A percentile compares a stretch with the other conserved stretches of the same genome.
Evolutionary conservation across 306 rosid genomes (phyloP).

Genomic region (Vicia sativa): DNA sequence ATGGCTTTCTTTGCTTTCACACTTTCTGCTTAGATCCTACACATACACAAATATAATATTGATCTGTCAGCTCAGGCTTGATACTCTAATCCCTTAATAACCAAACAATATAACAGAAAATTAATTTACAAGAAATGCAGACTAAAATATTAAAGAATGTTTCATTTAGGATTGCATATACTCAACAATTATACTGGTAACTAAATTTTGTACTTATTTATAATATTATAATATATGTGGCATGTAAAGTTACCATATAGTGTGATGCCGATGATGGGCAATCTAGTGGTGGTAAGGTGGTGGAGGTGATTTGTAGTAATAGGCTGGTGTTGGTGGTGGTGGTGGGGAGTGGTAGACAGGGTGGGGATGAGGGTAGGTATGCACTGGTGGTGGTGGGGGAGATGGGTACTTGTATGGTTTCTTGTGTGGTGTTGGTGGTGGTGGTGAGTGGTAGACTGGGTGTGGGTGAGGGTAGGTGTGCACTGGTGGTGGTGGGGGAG

Average conservation of each 20-base stretch:
- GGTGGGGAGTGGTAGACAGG: slow-evolving; percentile 44
- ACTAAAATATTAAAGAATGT: slow-evolving; percentile 15
- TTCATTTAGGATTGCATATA: not conserved
- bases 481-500: slow-evolving; percentile 27
- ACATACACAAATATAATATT: not conserved
- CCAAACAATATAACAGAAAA: not conserved
- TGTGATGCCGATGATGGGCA: not conserved
- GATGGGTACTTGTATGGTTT: slow-evolving; percentile 7
- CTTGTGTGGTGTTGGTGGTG: slow-evolving; percentile 26
- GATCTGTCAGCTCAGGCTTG: slow-evolving; percentile 4
- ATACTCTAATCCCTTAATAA: slow-evolving; percentile 1
- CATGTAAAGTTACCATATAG: slow-evolving; percentile 35
- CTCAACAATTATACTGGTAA: not conserved
- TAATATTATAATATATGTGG: slow-evolving; percentile 2
- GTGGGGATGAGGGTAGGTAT: slow-evolving; percentile 26
- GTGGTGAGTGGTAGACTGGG: slow-evolving; percentile 32
- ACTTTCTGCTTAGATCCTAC: slow-evolving; percentile 38
- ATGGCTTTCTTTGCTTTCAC: slow-evolving; percentile 26
- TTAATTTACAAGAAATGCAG: not conserved
- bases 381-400: slow-evolving; percentile 33
- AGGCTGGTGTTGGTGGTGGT: slow-evolving; percentile 59
- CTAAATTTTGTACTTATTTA: too few relatives aligned
- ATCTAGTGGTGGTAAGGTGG: slow-evolving; percentile 71
- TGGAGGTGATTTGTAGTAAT: slow-evolving; percentile 59
- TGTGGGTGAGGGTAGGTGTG: slow-evolving; percentile 2